Conservation (phyloP, 768 basidiomycete genomes). For the Phlebiopsis flavidoalba region DNA sequence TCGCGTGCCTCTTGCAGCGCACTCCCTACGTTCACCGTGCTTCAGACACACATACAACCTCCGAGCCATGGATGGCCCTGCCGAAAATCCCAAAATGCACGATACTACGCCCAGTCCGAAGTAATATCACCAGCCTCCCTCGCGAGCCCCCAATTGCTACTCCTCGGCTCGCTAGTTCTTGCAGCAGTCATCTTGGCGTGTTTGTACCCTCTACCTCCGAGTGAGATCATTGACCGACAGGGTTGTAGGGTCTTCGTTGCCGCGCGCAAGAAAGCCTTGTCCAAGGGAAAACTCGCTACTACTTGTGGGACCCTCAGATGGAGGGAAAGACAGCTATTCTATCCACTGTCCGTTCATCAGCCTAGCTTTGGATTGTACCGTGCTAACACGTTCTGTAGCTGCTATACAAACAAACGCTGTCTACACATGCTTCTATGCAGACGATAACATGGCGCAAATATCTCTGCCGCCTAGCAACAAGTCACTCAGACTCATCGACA, state of each 20-base stretch:
- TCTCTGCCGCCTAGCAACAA: conserved; percentile 38
- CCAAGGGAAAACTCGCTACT: conserved; percentile 60
- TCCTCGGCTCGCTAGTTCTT: conserved; percentile 37
- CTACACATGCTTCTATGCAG: conserved; percentile 77
- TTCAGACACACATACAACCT: neutral
- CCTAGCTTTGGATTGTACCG: conserved; percentile 6
- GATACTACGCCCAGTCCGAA: conserved; percentile 24
- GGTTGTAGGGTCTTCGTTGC: conserved; percentile 38
- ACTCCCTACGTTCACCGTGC: neutral
- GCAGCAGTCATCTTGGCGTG: conserved; percentile 40
- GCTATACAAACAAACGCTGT: conserved; percentile 54
- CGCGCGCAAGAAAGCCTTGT: conserved; percentile 36
- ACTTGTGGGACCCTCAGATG: conserved; percentile 70
- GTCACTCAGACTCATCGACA: conserved; percentile 55
- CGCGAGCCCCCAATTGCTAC: conserved; percentile 35
- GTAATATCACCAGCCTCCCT: conserved; percentile 29
- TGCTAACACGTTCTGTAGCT: conserved; percentile 39
- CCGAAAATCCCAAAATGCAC: neutral
- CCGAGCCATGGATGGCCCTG: neutral
- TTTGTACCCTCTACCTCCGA: conserved; percentile 23
- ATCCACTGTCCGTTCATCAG: conserved; percentile 47
- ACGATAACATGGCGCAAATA: conserved; percentile 52
- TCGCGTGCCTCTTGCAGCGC: neutral
- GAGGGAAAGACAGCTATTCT: conserved; percentile 80
- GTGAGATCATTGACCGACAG: conserved; percentile 12